Evolutionary conservation across 202 grass and related monocot species (phyloP), one percentile per base, ranked within the genome.

Genomic region (Brachypodium distachyon): DNA sequence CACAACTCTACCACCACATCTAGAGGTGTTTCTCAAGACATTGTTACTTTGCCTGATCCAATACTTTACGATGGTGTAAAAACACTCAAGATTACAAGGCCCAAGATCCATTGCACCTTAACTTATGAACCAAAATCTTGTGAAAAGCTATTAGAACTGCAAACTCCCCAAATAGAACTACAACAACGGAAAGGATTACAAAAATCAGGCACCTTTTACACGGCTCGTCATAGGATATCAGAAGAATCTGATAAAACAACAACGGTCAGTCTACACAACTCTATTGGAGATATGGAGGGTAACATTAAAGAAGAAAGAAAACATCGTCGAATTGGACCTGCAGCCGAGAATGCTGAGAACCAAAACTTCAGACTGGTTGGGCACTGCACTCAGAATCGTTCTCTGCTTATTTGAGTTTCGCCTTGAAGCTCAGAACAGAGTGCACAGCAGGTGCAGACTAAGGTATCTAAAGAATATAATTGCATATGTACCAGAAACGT

Each of bases 171-270:
- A n/a, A n/a, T n/a, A n/a, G n/a, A n/a, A n/a, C n/a, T n/a, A n/a
- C n/a, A n/a, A n/a, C n/a, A n/a, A n/a, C n/a, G n/a, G n/a, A n/a
- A n/a, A n/a, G n/a, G n/a, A n/a, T n/a, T n/a, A n/a, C n/a, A n/a
- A 52, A 14, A 73, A 49, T 52, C 13, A 47, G 23, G 11, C 38
- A 52, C 69, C n/a, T n/a, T 79, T 73, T 50, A 73, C 58, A 87
- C 33, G 50, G 41, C 12, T 31, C 5, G 22, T 18, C 25, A 50
- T 38, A 50, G n/a, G 7, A 66, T 6, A 73, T 52, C 40, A 43
- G 14, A 68, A 37, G 26, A 87, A 78, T 31, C 41, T 53, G 27
- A 76, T 37, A 37, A 76, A 76, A 34, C 38, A n/a, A 0, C 44
- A 61, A 74, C 12, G 42, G 8, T 67, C 11, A 44, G 26, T 14